phyloP scores from a whole-genome alignment of 768 basidiomycete species.

The Cystobasidium tubakii region DNA sequence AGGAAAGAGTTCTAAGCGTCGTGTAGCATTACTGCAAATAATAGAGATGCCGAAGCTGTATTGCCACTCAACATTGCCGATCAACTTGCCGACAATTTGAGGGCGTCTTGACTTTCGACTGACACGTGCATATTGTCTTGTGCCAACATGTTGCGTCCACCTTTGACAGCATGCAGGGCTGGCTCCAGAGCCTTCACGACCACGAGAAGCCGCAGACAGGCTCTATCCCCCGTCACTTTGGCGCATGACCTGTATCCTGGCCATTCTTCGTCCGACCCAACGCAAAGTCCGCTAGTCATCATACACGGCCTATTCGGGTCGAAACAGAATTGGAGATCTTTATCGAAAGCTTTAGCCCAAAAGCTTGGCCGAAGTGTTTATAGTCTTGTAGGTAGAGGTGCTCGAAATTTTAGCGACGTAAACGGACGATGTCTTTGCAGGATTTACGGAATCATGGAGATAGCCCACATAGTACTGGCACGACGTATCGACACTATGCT shows the following conservation, averaged over 20 bases:
- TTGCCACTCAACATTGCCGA: not conserved
- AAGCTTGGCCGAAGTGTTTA: constrained; percentile 66
- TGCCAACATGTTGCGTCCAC: not conserved
- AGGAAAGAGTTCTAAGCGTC: not conserved
- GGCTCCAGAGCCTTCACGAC: not conserved
- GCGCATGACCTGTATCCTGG: constrained; percentile 33
- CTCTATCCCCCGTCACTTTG: constrained; percentile 3
- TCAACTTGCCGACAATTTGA: not conserved
- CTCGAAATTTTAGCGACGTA: not conserved
- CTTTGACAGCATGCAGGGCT: not conserved
- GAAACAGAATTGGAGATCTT: constrained; percentile 75
- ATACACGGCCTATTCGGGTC: constrained; percentile 52
- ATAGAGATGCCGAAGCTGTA: too few relatives aligned
- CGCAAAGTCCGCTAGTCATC: constrained; percentile 41
- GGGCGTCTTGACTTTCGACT: not conserved
- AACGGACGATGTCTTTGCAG: constrained; percentile 50
- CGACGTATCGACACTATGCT: constrained; percentile 75
- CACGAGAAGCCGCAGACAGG: not conserved
- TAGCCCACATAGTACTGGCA: constrained; percentile 67
- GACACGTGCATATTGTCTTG: not conserved
- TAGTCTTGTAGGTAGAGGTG: constrained; percentile 55
- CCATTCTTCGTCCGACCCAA: not conserved
- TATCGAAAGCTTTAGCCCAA: constrained; percentile 67
- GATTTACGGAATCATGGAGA: constrained; percentile 85
- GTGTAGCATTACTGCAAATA: constrained; percentile 8